These are phyloP conservation scores for Termitomyces sp. DNA, from an alignment of 1,284 basidiomycete genomes.

Conservation along the genomic window DNA sequence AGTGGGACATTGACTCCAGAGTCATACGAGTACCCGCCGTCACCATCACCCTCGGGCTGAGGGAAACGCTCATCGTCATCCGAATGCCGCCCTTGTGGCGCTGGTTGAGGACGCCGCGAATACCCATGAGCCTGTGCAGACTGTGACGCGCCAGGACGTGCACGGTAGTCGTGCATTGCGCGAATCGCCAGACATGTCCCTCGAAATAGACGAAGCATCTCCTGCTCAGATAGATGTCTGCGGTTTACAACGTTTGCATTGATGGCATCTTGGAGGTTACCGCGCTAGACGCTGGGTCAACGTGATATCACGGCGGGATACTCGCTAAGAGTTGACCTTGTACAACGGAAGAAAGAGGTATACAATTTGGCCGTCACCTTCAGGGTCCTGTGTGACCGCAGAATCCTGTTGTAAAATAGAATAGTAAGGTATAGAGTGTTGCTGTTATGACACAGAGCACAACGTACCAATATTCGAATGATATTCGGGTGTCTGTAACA, in stretches of 20 bases:
- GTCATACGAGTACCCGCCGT: slow-evolving; percentile 68
- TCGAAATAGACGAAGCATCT: slow-evolving; percentile 86
- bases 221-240: slow-evolving; percentile 80
- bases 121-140: slow-evolving; percentile 26
- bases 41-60: slow-evolving; percentile 65
- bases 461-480: slow-evolving; percentile 72
- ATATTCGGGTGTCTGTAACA: slow-evolving; percentile 76
- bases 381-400: slow-evolving; percentile 89
- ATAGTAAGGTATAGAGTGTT: slow-evolving; percentile 2
- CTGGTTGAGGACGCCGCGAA: slow-evolving; percentile 18
- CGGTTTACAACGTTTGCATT: slow-evolving; percentile 82
- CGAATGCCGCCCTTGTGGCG: slow-evolving; percentile 29
- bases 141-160: slow-evolving; percentile 29
- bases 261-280: slow-evolving; percentile 95
- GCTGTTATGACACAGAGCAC: neutral
- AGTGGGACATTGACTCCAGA: slow-evolving; percentile 43
- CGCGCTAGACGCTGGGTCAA: slow-evolving; percentile 47
- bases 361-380: slow-evolving; percentile 91
- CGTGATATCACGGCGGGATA: neutral
- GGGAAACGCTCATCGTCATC: slow-evolving; percentile 63
- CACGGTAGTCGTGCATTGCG: slow-evolving; percentile 87
- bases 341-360: slow-evolving; percentile 91
- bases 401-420: slow-evolving; percentile 58
- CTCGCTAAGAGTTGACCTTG: slow-evolving; percentile 42
- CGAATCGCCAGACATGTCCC: slow-evolving; percentile 91